These are phyloP conservation scores for Coniochaeta ligniaria DNA, from an alignment of 2,329 filamentous ascomycete species.

Conservation along the genomic window DNA sequence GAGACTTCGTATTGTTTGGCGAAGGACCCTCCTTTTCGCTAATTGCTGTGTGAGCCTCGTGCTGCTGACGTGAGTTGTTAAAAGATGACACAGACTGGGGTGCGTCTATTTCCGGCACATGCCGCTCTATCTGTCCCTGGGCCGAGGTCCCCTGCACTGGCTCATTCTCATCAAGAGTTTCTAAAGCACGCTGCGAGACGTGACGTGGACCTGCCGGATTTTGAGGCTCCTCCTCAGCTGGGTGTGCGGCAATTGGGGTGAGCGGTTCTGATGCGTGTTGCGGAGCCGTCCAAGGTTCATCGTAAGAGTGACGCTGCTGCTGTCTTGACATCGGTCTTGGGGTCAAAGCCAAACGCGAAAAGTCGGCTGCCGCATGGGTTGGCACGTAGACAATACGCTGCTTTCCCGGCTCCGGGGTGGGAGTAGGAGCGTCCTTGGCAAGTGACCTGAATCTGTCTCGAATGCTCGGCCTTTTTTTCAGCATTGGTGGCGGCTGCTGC, in stretches of 20 bases:
- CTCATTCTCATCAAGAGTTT: slow-evolving; percentile 4
- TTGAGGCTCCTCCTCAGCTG: not conserved
- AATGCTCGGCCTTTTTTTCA: slow-evolving; percentile 14
- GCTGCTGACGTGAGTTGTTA: not conserved
- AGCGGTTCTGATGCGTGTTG: not conserved
- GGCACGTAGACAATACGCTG: slow-evolving; percentile 16
- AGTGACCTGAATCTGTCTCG: slow-evolving; percentile 12
- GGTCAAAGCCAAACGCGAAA: slow-evolving; percentile 15
- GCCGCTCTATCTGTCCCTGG: not conserved
- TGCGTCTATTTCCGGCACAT: not conserved
- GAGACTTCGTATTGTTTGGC: not conserved
- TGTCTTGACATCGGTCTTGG: slow-evolving; percentile 6
- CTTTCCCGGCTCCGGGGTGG: not conserved
- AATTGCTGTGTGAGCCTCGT: not conserved
- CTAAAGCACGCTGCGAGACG: not conserved
- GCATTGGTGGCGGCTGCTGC: slow-evolving; percentile 6
- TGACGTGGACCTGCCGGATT: not conserved
- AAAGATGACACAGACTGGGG: not conserved
- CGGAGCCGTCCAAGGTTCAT: not conserved
- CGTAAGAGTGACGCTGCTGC: slow-evolving; percentile 1
- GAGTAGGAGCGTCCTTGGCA: not conserved
- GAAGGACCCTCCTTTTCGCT: not conserved
- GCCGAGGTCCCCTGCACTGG: not conserved
- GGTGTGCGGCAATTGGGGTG: not conserved
- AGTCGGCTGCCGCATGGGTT: slow-evolving; percentile 22